Conservation (phyloP, 306 rosid species). For the Betula pendula region DNA sequence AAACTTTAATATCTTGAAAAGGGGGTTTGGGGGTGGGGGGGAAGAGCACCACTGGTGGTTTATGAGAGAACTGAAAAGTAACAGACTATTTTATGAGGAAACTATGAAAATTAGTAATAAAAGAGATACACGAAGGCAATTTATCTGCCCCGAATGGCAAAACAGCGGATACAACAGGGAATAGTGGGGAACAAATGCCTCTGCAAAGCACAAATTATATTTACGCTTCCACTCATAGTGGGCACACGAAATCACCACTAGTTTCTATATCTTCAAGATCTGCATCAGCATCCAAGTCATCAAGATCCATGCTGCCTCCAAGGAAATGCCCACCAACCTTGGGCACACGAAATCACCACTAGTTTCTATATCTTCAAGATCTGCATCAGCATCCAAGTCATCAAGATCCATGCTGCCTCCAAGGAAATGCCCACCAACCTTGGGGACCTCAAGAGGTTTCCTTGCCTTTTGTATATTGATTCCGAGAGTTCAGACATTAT, state of each 20-base stretch:
- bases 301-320: slow-evolving; percentile 69
- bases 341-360: slow-evolving; percentile 67
- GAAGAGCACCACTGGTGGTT: too few relatives aligned
- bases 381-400: slow-evolving; percentile 65
- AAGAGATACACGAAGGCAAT: slow-evolving; percentile 16
- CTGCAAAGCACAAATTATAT: neutral
- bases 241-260: slow-evolving; percentile 67
- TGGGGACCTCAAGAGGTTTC: slow-evolving; percentile 34
- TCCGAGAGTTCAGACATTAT: neutral
- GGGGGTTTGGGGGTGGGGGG: too few relatives aligned
- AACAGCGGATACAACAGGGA: slow-evolving; percentile 17
- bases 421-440: slow-evolving; percentile 32
- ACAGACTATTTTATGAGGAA: slow-evolving; percentile 5
- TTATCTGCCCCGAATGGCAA: slow-evolving; percentile 9
- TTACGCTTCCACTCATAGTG: slow-evolving; percentile 36
- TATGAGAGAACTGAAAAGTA: too few relatives aligned
- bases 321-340: slow-evolving; percentile 35
- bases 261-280: slow-evolving; percentile 61
- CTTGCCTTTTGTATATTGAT: slow-evolving; percentile 65
- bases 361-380: slow-evolving; percentile 56
- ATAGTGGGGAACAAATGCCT: slow-evolving; percentile 10
- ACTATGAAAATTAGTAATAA: slow-evolving; percentile 10
- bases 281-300: slow-evolving; percentile 65
- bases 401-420: slow-evolving; percentile 73
- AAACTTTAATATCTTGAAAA: too few relatives aligned